Conservation (phyloP, 352 stramenopile genomes). For the Globisporangium mamillatum region DNA sequence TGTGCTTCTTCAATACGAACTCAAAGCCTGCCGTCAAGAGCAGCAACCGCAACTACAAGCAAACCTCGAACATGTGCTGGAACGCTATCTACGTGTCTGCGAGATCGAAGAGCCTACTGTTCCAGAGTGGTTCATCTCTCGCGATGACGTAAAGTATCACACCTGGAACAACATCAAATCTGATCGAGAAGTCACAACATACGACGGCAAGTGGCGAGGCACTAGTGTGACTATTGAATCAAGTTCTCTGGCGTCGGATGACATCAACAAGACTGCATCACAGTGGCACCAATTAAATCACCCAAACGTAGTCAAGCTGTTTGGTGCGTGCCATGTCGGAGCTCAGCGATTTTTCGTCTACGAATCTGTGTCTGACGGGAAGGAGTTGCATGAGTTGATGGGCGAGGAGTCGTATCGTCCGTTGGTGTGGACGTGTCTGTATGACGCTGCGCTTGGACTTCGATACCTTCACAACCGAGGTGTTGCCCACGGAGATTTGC, state of each 20-base stretch:
- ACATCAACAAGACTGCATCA: not conserved
- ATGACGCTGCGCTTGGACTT: not conserved
- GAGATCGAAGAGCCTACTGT: not conserved
- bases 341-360: not conserved
- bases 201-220: slow-evolving; percentile 4
- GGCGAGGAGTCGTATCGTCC: not conserved
- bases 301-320: slow-evolving; percentile 12
- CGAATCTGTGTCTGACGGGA: not conserved
- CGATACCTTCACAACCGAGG: not conserved
- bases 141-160: not conserved
- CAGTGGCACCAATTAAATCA: slow-evolving; percentile 11
- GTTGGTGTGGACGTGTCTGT: not conserved
- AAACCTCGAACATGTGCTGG: not conserved
- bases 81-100: not conserved
- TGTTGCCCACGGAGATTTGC: not conserved
- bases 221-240: slow-evolving; percentile 5
- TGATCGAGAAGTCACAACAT: not conserved
- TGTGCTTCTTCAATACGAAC: not conserved
- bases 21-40: not conserved
- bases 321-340: not conserved
- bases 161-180: not conserved
- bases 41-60: not conserved
- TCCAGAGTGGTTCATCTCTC: slow-evolving; percentile 8
- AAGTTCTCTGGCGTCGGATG: not conserved
- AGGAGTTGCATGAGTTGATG: not conserved